phyloP scores from a whole-genome alignment of 2,329 filamentous ascomycete genomes.

The Plenodomus biglobosus region DNA sequence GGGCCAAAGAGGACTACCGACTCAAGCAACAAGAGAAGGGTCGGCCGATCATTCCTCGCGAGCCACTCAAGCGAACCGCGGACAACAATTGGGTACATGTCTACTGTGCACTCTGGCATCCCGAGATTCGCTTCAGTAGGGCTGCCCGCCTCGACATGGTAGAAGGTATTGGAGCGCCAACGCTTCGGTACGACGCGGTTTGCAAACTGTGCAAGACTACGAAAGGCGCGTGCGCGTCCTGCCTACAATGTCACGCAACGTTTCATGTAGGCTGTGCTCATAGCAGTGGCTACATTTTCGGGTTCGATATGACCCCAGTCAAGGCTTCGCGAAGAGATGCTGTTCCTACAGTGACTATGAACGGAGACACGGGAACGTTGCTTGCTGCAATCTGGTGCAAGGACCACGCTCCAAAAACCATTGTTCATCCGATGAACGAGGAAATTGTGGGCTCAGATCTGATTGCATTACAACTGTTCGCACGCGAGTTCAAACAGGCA shows the following conservation, averaged over 20 bases:
- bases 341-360: slow-evolving; percentile 75
- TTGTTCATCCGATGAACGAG: slow-evolving; percentile 78
- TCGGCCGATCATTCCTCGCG: slow-evolving; percentile 79
- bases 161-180: slow-evolving; percentile 74
- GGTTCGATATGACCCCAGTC: slow-evolving; percentile 86
- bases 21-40: slow-evolving; percentile 82
- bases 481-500: slow-evolving; percentile 89
- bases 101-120: slow-evolving; percentile 85
- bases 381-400: slow-evolving; percentile 90
- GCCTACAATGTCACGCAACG: slow-evolving; percentile 69
- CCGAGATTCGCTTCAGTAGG: slow-evolving; percentile 90
- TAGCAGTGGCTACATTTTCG: slow-evolving; percentile 77
- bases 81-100: slow-evolving; percentile 99
- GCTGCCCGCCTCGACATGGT: slow-evolving; percentile 79
- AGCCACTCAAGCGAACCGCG: slow-evolving; percentile 88
- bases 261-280: slow-evolving; percentile 92
- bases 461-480: slow-evolving; percentile 83
- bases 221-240: slow-evolving; percentile 78
- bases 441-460: slow-evolving; percentile 68
- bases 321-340: slow-evolving; percentile 86
- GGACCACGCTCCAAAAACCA: slow-evolving; percentile 72
- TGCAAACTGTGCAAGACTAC: slow-evolving; percentile 83
- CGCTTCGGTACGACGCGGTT: slow-evolving; percentile 75
- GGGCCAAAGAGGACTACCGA: slow-evolving; percentile 77
- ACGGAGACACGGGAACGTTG: slow-evolving; percentile 78